Conservation (phyloP, 352 stramenopile species). For the Pilasporangium apinafurcum region DNA sequence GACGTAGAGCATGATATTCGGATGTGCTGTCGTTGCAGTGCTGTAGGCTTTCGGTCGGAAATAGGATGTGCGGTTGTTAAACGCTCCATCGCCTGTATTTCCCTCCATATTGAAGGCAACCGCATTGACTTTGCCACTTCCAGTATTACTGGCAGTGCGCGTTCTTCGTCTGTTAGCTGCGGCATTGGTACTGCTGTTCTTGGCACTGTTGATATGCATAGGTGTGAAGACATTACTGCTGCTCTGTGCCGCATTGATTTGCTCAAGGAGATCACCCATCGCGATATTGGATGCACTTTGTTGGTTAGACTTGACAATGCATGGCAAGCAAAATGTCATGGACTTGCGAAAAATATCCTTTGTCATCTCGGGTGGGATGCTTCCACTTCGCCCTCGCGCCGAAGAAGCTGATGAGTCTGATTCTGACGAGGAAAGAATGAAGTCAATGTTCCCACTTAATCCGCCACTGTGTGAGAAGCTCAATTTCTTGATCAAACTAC, state of each 20-base stretch:
- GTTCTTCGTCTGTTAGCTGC: neutral
- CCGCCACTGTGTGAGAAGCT: conserved; percentile 21
- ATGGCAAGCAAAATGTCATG: conserved; percentile 43
- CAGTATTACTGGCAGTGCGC: neutral
- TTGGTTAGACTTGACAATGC: conserved; percentile 30
- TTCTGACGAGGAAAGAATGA: conserved; percentile 1
- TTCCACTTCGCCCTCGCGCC: too few species aligned
- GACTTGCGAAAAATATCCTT: conserved; percentile 32
- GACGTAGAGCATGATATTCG: conserved; percentile 11
- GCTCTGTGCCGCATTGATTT: neutral
- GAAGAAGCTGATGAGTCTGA: neutral
- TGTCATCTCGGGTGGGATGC: too few species aligned
- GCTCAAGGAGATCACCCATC: conserved; percentile 24
- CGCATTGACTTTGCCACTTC: neutral
- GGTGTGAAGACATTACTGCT: neutral
- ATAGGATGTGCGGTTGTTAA: too few species aligned
- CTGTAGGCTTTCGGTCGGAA: conserved; percentile 12
- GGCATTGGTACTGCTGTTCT: conserved; percentile 2
- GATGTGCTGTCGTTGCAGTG: conserved; percentile 5
- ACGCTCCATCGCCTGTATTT: too few species aligned
- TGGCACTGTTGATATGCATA: conserved; percentile 1
- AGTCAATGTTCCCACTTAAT: neutral
- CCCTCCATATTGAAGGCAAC: neutral
- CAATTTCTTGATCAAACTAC: conserved; percentile 38
- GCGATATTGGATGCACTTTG: conserved; percentile 32